phyloP scores from a whole-genome alignment of 108 stramenopile species.

The Stephanodiscus triporus region DNA sequence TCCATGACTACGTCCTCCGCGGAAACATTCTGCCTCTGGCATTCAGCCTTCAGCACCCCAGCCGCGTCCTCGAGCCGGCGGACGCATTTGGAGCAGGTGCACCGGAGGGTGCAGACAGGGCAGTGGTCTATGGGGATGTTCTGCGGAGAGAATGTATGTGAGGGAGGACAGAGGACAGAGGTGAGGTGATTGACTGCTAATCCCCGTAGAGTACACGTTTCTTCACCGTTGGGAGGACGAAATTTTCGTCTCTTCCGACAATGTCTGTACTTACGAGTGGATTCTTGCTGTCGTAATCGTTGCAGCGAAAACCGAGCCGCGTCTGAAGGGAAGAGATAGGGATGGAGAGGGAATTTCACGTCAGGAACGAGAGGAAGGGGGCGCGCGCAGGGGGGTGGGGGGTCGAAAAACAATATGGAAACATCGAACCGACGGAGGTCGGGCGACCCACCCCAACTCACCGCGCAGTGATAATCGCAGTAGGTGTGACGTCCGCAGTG shows the following conservation, averaged over 20 bases:
- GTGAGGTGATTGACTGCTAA: not conserved
- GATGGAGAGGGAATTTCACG: no score
- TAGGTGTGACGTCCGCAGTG: constrained; percentile 60
- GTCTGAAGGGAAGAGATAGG: constrained; percentile 7
- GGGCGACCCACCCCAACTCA: constrained; percentile 30
- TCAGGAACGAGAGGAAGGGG: constrained; percentile 1
- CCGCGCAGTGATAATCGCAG: constrained; percentile 65
- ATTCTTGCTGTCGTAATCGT: constrained; percentile 36
- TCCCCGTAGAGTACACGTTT: not conserved
- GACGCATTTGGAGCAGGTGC: constrained; percentile 47
- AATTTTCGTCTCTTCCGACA: no score
- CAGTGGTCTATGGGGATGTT: constrained; percentile 38
- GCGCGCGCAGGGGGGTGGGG: no score
- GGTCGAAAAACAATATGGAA: not conserved
- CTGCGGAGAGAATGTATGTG: not conserved
- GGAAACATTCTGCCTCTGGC: constrained; percentile 29
- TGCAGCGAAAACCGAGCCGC: constrained; percentile 32
- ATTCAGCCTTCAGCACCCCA: constrained; percentile 17
- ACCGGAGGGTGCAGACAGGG: constrained; percentile 44
- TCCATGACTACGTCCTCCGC: constrained; percentile 16
- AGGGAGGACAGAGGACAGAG: not conserved
- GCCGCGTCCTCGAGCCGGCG: constrained; percentile 31
- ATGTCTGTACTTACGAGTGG: constrained; percentile 15
- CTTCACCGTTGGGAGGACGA: not conserved
- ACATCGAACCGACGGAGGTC: not conserved